phyloP scores from a whole-genome alignment of 1,284 basidiomycete species.

The Ustilago curta region DNA sequence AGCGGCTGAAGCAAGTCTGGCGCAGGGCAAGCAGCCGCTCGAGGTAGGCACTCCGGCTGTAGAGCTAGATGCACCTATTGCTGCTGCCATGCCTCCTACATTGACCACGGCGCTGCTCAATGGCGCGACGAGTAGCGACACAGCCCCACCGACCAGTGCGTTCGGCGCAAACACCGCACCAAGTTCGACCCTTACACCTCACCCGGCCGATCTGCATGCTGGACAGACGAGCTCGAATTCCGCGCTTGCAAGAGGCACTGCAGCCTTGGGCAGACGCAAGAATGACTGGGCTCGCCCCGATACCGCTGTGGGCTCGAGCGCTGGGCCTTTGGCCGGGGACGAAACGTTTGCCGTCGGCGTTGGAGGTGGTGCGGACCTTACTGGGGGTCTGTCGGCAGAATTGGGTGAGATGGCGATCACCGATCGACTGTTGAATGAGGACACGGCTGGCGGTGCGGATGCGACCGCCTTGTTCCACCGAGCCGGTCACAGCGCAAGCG shows the following conservation, averaged over 20 bases:
- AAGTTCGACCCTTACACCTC: constrained; percentile 6
- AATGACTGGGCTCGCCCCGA: constrained; percentile 56
- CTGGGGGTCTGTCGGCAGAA: constrained; percentile 13
- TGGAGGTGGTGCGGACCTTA: neutral
- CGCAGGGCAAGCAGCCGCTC: constrained; percentile 45
- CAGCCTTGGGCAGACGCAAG: constrained; percentile 30
- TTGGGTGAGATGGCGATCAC: constrained; percentile 37
- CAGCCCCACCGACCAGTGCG: neutral
- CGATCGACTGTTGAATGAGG: constrained; percentile 37
- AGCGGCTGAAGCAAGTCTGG: constrained; percentile 36
- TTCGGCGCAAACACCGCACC: neutral
- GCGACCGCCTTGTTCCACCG: constrained; percentile 8
- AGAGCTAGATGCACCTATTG: constrained; percentile 47
- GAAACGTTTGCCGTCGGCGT: constrained; percentile 28
- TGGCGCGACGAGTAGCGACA: constrained; percentile 1
- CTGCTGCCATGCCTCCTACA: constrained; percentile 16
- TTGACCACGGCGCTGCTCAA: constrained; percentile 17
- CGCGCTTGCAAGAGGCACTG: constrained; percentile 23
- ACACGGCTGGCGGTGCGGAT: constrained; percentile 3
- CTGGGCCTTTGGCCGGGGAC: constrained; percentile 35
- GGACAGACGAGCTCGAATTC: constrained; percentile 12
- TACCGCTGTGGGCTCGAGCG: constrained; percentile 46
- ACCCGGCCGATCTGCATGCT: constrained; percentile 18
- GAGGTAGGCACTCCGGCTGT: constrained; percentile 47
- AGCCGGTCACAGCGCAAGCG: constrained; percentile 13